Percentiles rank a stretch among this genome's conserved stretches.
These are phyloP conservation scores for Amanita exitialis DNA, from an alignment of 768 basidiomycete species.

Conservation along the genomic window DNA sequence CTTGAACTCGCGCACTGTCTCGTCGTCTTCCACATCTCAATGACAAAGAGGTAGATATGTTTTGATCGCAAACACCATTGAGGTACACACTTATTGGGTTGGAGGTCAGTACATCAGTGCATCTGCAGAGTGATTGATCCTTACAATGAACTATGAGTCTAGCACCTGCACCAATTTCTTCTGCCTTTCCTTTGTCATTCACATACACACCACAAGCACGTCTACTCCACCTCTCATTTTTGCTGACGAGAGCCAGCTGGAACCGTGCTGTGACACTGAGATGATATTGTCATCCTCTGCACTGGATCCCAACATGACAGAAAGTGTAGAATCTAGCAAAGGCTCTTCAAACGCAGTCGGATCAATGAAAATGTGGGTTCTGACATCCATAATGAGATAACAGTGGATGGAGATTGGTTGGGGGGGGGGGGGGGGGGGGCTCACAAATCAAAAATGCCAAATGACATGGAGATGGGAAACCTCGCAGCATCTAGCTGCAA, in stretches of 20 bases:
- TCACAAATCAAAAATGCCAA: constrained; percentile 78
- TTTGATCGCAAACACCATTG: no score
- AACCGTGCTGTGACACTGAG: constrained; percentile 45
- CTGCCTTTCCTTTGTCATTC: constrained; percentile 19
- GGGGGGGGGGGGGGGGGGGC: no score
- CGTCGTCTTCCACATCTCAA: no score
- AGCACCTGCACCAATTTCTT: constrained; percentile 7
- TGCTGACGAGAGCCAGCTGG: constrained; percentile 15
- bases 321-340: constrained; percentile 62
- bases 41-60: no score
- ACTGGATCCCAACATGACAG: constrained; percentile 45
- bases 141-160: background rate
- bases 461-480: constrained; percentile 45
- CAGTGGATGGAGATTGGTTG: background rate
- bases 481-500: constrained; percentile 30
- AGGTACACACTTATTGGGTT: no score
- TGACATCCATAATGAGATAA: constrained; percentile 13
- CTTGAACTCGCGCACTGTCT: no score
- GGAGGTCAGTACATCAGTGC: no score
- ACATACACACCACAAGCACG: constrained; percentile 28
- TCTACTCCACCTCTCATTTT: constrained; percentile 13
- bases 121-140: no score
- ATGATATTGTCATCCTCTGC: constrained; percentile 28
- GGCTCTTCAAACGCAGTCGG: constrained; percentile 90
- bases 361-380: constrained; percentile 64